Percentiles rank a stretch among this genome's conserved stretches.
Conservation (phyloP, 2,329 filamentous ascomycete genomes). For the Xylariaceae sp. region DNA sequence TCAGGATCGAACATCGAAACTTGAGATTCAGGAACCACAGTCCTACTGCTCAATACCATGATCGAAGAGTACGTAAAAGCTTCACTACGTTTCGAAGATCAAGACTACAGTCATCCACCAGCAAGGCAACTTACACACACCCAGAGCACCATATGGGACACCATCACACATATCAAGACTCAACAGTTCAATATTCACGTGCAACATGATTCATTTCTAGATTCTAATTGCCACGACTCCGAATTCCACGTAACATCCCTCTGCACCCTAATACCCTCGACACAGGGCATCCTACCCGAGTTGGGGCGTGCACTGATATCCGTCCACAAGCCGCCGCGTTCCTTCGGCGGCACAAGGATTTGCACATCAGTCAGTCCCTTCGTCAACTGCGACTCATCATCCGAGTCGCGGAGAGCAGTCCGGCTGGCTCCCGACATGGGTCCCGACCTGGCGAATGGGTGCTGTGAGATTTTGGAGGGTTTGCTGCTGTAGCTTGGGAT, state of each 20-base stretch:
- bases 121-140: no score
- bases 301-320: slow-evolving; percentile 16
- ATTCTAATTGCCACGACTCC: slow-evolving; percentile 3
- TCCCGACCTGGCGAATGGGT: background rate
- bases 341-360: slow-evolving; percentile 16
- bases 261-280: slow-evolving; percentile 16
- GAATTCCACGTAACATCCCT: slow-evolving; percentile 18
- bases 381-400: slow-evolving; percentile 18
- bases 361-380: slow-evolving; percentile 15
- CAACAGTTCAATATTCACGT: background rate
- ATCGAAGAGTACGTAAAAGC: no score
- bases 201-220: slow-evolving; percentile 7
- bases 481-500: slow-evolving; percentile 12
- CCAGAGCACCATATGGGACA: no score
- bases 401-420: slow-evolving; percentile 12
- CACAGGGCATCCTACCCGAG: slow-evolving; percentile 8
- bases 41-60: no score
- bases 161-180: no score
- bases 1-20: no score
- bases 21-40: no score
- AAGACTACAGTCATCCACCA: no score
- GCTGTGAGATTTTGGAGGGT: slow-evolving; percentile 7
- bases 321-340: slow-evolving; percentile 16
- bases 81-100: no score
- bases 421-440: slow-evolving; percentile 4